These are phyloP conservation scores for Parastagonospora avenae DNA, from an alignment of 2,329 filamentous ascomycete genomes.

Conservation along the genomic window DNA sequence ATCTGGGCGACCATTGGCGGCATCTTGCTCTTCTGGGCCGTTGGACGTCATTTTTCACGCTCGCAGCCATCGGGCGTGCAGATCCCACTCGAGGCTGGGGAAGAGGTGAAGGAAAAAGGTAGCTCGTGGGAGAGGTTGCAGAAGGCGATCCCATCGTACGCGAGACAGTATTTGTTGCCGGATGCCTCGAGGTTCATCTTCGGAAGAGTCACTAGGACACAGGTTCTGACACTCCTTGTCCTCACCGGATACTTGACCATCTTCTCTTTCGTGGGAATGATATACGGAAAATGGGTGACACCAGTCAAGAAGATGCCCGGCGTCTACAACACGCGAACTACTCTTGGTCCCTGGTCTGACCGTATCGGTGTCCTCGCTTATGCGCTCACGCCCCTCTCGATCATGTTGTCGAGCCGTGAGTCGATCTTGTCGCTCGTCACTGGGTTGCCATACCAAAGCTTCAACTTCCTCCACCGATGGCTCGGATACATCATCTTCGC, in stretches of 20 bases:
- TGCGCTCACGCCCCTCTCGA: conserved; percentile 72
- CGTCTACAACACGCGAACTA: conserved; percentile 67
- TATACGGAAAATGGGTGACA: conserved; percentile 72
- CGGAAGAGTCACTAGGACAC: conserved; percentile 70
- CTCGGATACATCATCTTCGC: conserved; percentile 73
- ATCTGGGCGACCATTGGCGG: conserved; percentile 61
- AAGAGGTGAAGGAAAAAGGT: conserved; percentile 28
- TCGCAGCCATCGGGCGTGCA: conserved; percentile 34
- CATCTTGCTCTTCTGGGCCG: conserved; percentile 53
- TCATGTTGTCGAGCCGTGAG: conserved; percentile 71
- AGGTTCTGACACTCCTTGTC: conserved; percentile 65
- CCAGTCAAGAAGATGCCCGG: conserved; percentile 63
- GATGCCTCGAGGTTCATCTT: conserved; percentile 65
- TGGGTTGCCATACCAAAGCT: conserved; percentile 72
- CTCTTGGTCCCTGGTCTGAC: conserved; percentile 71
- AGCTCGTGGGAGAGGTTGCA: conserved; percentile 31
- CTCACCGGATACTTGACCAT: conserved; percentile 68
- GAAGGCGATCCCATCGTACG: conserved; percentile 48
- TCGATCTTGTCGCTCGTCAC: conserved; percentile 72
- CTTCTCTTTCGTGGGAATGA: conserved; percentile 68
- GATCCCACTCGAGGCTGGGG: conserved; percentile 23
- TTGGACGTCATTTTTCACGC: conserved; percentile 39
- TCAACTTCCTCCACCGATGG: conserved; percentile 72
- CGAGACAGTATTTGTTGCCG: conserved; percentile 63
- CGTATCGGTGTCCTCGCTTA: conserved; percentile 74